phyloP scores from a whole-genome alignment of 2,329 filamentous ascomycete species.

The Fusarium luffae region DNA sequence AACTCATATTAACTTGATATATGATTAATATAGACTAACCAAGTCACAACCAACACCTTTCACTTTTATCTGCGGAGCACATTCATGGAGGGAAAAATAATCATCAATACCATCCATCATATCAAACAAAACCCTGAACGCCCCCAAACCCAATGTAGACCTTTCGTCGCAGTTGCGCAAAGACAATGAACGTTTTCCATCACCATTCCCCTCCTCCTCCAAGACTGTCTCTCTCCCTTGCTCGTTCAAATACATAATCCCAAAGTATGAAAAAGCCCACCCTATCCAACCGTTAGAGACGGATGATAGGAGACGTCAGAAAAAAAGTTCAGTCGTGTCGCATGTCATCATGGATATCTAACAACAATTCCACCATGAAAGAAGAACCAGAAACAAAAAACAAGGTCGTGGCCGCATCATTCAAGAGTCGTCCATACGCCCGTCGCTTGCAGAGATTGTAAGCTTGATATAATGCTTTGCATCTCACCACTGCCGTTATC shows the following conservation, averaged over 20 bases:
- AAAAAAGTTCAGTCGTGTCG: slow-evolving; percentile 35
- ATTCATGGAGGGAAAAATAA: not conserved
- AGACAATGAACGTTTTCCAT: slow-evolving; percentile 13
- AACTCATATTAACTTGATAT: not conserved
- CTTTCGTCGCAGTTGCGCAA: not conserved
- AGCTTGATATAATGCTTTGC: slow-evolving; percentile 6
- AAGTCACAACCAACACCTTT: not conserved
- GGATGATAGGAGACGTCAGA: slow-evolving; percentile 18
- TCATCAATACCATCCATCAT: slow-evolving; percentile 23
- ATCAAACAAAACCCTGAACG: slow-evolving; percentile 15
- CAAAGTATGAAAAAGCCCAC: slow-evolving; percentile 11
- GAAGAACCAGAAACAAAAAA: slow-evolving; percentile 30
- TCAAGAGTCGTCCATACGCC: slow-evolving; percentile 28
- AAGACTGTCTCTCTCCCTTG: not conserved
- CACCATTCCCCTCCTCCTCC: not conserved
- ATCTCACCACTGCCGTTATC: slow-evolving; percentile 25
- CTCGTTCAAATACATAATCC: slow-evolving; percentile 1
- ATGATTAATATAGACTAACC: not conserved
- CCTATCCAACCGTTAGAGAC: slow-evolving; percentile 3
- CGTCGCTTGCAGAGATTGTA: slow-evolving; percentile 16
- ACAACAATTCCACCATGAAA: slow-evolving; percentile 32
- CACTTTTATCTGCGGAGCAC: not conserved
- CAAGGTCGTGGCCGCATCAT: slow-evolving; percentile 37
- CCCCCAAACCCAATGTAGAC: not conserved
- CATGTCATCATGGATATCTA: slow-evolving; percentile 42